phyloP scores from a whole-genome alignment of 1,284 basidiomycete genomes.

The Lignosus rhinocerotis region DNA sequence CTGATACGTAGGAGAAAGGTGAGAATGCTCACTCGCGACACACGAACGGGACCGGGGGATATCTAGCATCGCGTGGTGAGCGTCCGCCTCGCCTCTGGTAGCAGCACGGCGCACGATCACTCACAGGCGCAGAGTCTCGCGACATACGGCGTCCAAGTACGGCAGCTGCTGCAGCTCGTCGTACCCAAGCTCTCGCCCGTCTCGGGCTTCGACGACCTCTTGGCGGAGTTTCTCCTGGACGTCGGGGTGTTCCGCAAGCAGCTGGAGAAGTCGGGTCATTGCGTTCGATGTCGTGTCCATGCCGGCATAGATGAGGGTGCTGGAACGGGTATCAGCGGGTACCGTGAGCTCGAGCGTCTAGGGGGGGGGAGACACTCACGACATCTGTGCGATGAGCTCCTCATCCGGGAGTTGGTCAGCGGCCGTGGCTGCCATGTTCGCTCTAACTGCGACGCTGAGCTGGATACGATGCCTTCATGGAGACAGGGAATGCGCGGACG shows the following conservation, averaged over 20 bases:
- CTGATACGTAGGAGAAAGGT: constrained; percentile 6
- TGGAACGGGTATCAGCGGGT: background rate
- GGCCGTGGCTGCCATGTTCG: constrained; percentile 24
- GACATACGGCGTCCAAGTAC: constrained; percentile 36
- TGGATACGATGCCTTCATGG: background rate
- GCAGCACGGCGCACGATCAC: background rate
- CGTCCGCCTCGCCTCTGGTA: no score
- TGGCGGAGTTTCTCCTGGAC: constrained; percentile 21
- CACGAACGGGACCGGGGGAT: background rate
- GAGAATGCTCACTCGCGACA: background rate
- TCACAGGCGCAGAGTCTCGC: constrained; percentile 30
- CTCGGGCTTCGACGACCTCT: constrained; percentile 24
- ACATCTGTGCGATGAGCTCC: constrained; percentile 29
- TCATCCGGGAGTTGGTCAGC: constrained; percentile 14
- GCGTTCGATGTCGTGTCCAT: constrained; percentile 32
- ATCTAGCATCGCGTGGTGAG: background rate
- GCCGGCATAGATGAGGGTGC: constrained; percentile 27
- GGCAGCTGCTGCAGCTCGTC: constrained; percentile 32
- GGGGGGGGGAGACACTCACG: constrained; percentile 8
- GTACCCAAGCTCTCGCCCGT: constrained; percentile 23
- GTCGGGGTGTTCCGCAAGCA: constrained; percentile 8
- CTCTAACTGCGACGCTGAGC: constrained; percentile 19
- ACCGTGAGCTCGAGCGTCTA: constrained; percentile 26
- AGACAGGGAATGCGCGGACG: background rate
- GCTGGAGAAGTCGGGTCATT: constrained; percentile 29